Conservation (phyloP, 768 basidiomycete species). For the Phaeotremella fagi region DNA sequence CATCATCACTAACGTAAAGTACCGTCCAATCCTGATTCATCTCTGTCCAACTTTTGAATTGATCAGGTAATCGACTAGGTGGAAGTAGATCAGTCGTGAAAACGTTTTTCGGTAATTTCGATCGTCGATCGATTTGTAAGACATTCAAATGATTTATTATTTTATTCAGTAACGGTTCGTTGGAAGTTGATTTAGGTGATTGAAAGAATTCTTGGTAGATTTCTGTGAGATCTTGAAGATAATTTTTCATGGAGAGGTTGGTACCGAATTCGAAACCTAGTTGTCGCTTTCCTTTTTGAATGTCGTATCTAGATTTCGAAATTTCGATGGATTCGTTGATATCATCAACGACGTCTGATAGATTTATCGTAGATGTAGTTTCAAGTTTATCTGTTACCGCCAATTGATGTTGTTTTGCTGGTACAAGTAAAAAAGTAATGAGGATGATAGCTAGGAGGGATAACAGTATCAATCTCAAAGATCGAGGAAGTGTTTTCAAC, state of each 20-base stretch:
- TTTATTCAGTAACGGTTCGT: neutral
- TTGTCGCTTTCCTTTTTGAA: neutral
- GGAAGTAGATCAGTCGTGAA: constrained; percentile 21
- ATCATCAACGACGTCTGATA: neutral
- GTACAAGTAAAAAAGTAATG: no score
- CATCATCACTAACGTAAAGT: constrained; percentile 14
- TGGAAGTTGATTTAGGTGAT: neutral
- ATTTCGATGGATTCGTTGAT: neutral
- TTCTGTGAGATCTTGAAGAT: neutral
- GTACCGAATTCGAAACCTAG: constrained; percentile 5
- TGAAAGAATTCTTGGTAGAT: constrained; percentile 7
- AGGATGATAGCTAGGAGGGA: no score
- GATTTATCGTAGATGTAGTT: no score
- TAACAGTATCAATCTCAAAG: no score
- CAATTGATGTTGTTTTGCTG: no score
- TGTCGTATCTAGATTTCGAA: neutral
- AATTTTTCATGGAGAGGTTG: constrained; percentile 2
- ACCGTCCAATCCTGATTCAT: constrained; percentile 18
- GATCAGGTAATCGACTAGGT: constrained; percentile 12
- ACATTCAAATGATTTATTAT: no score
- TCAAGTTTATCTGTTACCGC: no score
- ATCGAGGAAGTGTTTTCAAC: no score
- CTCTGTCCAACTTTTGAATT: constrained; percentile 24
- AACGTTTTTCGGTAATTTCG: constrained; percentile 22
- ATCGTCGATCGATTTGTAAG: no score